Conservation (phyloP, 2,329 filamentous ascomycete genomes). For the Verticillium longisporum region DNA sequence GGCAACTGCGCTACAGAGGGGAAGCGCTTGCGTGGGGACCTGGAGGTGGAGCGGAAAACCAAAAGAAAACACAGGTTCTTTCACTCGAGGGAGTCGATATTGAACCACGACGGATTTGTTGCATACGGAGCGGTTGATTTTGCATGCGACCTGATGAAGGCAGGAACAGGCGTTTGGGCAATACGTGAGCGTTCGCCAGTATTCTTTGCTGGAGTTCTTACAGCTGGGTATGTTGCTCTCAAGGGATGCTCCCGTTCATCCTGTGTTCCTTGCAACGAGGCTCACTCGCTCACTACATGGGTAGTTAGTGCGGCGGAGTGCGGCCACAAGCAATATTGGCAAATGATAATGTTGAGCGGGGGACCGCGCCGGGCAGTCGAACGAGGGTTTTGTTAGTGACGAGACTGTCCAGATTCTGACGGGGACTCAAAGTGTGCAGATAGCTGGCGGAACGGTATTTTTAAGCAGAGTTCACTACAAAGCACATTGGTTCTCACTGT, state of each 20-base stretch:
- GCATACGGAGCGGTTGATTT: conserved; percentile 12
- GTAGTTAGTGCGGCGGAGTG: not conserved
- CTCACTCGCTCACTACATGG: not conserved
- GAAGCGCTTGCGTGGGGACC: not conserved
- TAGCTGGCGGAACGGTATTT: not conserved
- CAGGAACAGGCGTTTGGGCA: conserved; percentile 11
- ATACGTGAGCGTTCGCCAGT: conserved; percentile 5
- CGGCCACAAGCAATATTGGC: not conserved
- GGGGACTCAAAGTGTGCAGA: not conserved
- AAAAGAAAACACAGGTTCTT: not conserved
- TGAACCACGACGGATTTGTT: conserved; percentile 12
- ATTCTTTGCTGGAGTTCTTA: not conserved
- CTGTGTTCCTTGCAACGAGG: not conserved
- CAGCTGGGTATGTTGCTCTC: not conserved
- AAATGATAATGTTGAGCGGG: not conserved
- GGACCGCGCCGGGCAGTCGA: not conserved
- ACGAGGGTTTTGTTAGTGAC: not conserved
- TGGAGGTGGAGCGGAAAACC: not conserved
- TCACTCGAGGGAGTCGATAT: conserved; percentile 8
- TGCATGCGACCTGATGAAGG: conserved; percentile 11
- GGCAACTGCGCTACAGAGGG: not conserved
- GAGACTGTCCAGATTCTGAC: not conserved
- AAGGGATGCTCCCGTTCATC: not conserved
- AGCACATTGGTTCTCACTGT: not conserved
- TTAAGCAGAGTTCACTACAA: not conserved